Conservation (phyloP, 441 rosid genomes). For the Corymbia citriodora region DNA sequence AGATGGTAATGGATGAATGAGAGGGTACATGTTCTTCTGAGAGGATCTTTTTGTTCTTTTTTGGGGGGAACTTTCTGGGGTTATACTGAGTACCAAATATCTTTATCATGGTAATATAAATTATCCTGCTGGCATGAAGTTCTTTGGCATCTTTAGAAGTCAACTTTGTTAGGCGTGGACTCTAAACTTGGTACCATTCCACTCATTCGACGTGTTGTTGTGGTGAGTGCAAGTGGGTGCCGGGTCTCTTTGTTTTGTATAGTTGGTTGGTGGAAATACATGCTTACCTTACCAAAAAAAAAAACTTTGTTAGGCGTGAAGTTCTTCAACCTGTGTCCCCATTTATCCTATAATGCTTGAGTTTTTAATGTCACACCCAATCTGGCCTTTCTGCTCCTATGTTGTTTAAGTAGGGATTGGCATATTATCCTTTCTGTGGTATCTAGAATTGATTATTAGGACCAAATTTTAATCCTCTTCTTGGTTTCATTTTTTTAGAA, state of each 20-base stretch:
- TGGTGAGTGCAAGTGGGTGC: too few species aligned
- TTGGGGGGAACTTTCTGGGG: background rate
- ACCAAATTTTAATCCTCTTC: background rate
- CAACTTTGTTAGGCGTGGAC: background rate
- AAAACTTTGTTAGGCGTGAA: background rate
- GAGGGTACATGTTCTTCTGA: background rate
- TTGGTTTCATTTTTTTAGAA: constrained; percentile 28
- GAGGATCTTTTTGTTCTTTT: background rate
- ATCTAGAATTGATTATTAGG: background rate
- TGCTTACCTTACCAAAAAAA: too few species aligned
- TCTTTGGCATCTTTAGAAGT: background rate
- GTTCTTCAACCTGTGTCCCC: background rate
- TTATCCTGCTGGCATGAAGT: background rate
- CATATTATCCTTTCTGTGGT: background rate
- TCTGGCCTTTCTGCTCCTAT: background rate
- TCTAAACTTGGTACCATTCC: too few species aligned
- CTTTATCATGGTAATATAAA: background rate
- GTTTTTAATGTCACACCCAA: background rate
- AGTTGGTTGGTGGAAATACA: too few species aligned
- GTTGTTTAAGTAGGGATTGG: background rate
- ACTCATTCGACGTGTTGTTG: too few species aligned
- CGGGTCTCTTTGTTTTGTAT: too few species aligned
- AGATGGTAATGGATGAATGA: background rate
- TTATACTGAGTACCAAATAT: background rate
- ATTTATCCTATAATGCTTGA: background rate